Conservation (phyloP, 768 basidiomycete species). For the Baorangia bicolor region DNA sequence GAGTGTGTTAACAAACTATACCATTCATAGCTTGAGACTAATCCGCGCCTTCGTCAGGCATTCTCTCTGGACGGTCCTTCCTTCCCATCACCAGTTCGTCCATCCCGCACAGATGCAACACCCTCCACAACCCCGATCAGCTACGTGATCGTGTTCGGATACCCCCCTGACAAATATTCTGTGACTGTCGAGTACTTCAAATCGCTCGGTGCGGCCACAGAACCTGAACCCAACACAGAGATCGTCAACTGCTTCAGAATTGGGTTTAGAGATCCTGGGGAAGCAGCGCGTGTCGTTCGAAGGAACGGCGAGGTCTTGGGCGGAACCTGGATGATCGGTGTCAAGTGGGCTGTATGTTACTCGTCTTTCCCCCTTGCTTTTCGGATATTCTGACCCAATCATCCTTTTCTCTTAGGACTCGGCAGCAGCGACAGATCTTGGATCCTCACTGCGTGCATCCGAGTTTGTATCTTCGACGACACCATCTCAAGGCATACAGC, state of each 20-base stretch:
- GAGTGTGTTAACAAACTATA: conserved; percentile 13
- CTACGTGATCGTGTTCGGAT: conserved; percentile 85
- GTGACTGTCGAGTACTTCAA: conserved; percentile 72
- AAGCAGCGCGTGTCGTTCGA: conserved; percentile 75
- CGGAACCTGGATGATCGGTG: conserved; percentile 81
- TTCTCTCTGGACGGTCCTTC: conserved; percentile 24
- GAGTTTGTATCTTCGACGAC: conserved; percentile 16
- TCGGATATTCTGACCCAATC: background rate
- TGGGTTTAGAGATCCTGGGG: conserved; percentile 66
- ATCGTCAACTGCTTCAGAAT: conserved; percentile 81
- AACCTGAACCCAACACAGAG: conserved; percentile 64
- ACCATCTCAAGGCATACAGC: conserved; percentile 18
- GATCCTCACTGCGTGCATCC: conserved; percentile 28
- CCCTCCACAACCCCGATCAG: conserved; percentile 41
- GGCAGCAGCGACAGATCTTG: conserved; percentile 48
- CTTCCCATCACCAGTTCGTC: conserved; percentile 12
- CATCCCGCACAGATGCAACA: conserved; percentile 26
- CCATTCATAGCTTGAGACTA: background rate
- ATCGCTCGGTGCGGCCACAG: conserved; percentile 68
- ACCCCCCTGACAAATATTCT: conserved; percentile 76
- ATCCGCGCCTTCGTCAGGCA: conserved; percentile 1
- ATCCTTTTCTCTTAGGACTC: conserved; percentile 49
- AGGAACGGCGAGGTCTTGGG: conserved; percentile 80
- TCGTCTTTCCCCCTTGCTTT: background rate
- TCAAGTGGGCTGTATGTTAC: conserved; percentile 76